A percentile compares a stretch with the other conserved stretches of the same genome.
phyloP scores from a whole-genome alignment of 2,329 filamentous ascomycete species.

The Curvularia sp. region DNA sequence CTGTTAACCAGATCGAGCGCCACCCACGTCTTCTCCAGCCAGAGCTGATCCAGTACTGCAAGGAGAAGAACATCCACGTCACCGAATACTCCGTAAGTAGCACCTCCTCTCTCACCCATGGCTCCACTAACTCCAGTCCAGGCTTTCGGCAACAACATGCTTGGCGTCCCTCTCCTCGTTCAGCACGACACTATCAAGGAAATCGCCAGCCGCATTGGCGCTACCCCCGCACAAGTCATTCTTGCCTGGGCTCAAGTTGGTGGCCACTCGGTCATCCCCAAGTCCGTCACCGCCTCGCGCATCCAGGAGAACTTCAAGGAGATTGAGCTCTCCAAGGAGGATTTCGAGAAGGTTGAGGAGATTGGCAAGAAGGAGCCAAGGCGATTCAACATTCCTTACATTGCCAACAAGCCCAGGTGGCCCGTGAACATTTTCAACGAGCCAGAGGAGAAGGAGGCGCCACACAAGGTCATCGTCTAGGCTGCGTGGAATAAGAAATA shows the following conservation, averaged over 20 bases:
- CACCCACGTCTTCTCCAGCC: constrained; percentile 39
- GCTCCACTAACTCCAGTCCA: constrained; percentile 61
- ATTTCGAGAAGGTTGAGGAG: constrained; percentile 44
- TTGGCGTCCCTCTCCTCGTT: constrained; percentile 55
- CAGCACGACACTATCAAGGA: constrained; percentile 66
- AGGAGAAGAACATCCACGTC: constrained; percentile 42
- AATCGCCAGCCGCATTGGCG: constrained; percentile 67
- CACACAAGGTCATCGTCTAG: constrained; percentile 53
- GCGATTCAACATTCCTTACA: constrained; percentile 57
- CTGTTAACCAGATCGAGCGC: constrained; percentile 43
- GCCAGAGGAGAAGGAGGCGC: constrained; percentile 59
- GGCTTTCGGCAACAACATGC: constrained; percentile 64
- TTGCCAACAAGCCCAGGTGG: constrained; percentile 61
- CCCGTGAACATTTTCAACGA: constrained; percentile 64
- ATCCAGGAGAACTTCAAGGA: constrained; percentile 45
- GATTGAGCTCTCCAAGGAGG: constrained; percentile 37
- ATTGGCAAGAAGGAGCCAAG: constrained; percentile 68
- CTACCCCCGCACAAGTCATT: constrained; percentile 78
- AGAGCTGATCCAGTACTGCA: constrained; percentile 40
- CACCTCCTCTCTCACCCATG: constrained; percentile 52
- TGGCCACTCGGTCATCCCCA: constrained; percentile 43
- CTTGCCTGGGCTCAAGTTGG: constrained; percentile 84
- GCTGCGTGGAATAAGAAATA: neutral
- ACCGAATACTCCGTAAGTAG: constrained; percentile 39
- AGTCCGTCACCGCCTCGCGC: constrained; percentile 41